Evolutionary conservation across 257 asterid species (phyloP), one percentile per base, ranked within the genome.

Genomic region (Oldenlandia corymbosa): DNA sequence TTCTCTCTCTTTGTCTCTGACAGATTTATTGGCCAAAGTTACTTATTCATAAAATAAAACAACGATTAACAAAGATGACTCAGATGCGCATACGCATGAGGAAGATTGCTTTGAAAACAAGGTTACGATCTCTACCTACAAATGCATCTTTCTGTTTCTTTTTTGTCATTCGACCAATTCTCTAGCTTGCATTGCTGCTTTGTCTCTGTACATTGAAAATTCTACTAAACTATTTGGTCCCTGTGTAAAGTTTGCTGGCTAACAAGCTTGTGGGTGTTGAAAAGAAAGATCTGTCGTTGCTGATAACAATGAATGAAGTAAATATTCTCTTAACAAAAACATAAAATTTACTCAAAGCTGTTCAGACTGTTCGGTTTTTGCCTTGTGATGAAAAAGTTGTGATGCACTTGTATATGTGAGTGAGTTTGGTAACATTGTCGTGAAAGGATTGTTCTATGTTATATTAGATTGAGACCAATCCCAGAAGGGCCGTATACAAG

Each of bases 1-100:
- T 30, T 14, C 54, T 5, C 10, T 51, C 58, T 60, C 8, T 61
- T 23, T 67, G 34, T 27, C 55, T 52, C 26, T 67, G 36, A 73
- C 87, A 89, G 97, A 60, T 80, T 57, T 93, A 81, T 71, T 93
- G 99, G 99, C 97, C 99, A 2, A 93, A 90, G 76, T 71, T 90
- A 68, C 85, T 93, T 76, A 78, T 84, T 23, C 97, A 93, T 84
- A 90, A 93, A 74, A 85, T 81, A 12, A 93, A 90, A 76, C 97
- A 93, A 77, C 80, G 99, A 71, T 73, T 93, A 67, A 90, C 99
- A 10, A 93, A 93, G 80, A 90, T 93, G 99, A 90, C 92, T 46
- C 95, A 93, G 81, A 93, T 93, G 97, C 85, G 96, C 46, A 90
- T 93, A 77, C 93, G 99, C 63, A 93, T 85, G 97, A 87, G 97